Evolutionary conservation across 2,329 filamentous ascomycete genomes (phyloP), one percentile per base, ranked within the genome.

Genomic region (Coniochaeta hoffmannii): DNA sequence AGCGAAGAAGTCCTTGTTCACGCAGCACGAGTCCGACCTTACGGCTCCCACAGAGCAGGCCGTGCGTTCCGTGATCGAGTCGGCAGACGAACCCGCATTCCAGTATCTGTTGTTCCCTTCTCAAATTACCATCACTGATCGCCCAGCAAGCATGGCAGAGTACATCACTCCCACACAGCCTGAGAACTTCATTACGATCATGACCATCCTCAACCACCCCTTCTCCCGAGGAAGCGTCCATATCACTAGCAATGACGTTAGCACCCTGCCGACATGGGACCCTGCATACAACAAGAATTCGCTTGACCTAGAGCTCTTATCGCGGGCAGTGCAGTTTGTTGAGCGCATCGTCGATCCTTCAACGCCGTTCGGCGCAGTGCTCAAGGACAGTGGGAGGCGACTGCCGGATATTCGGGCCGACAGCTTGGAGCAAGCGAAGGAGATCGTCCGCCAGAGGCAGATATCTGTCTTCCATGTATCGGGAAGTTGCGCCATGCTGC

Each of bases 181-280:
- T 2, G 78, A 74, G 56, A 72, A 70, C 54, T 78, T 79, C 55
- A 75, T 68, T 11, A 77, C 74, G 2, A 71, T 79, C 68, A 59
- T 80, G 0, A 73, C 74, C 55, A 74, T 79, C 56, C 64, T 81
- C 1, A 76, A 80, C 57, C 78, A 80, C 62, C 77, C 79, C 0
- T 78, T 78, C 32, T 75, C 76, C 0, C 66, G 69, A 2, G 79
- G 79, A 0, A 73, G 69, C 1, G 67, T 81, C 9, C 78, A 81
- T 56, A 71, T 80, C 3, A 3, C 26, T 12, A n/a, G 12, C n/a
- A 10, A 11, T 15, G 26, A 50, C 30, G 5, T 24, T 24, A 28
- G 6, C 53, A 59, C 11, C 55, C 55, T 12, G 50, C 30, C 54
- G 14, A 52, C 10, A 10, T 76, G 78, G 28, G 66, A 78, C 35